phyloP scores from a whole-genome alignment of 495 filamentous ascomycete species.

The Hypoxylon rickii region DNA sequence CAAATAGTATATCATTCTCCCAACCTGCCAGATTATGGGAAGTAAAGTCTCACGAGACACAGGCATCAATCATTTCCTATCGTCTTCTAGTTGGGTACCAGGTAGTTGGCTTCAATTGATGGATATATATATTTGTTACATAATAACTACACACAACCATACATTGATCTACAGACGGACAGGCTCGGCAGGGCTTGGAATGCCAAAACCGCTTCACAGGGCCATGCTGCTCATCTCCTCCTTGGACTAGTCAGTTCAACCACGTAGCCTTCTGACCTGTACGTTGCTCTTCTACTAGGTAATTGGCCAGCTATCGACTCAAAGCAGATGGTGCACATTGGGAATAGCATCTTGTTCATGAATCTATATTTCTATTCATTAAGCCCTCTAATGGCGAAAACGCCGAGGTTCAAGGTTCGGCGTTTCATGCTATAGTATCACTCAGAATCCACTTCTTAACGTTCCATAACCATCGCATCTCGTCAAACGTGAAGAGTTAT shows the following conservation, averaged over 20 bases:
- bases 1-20: too few species aligned
- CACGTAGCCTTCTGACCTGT: neutral
- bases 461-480: conserved; percentile 23
- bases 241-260: too few species aligned
- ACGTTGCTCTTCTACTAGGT: neutral
- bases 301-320: conserved; percentile 2
- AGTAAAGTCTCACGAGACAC: too few species aligned
- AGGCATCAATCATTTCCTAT: too few species aligned
- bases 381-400: conserved; percentile 16
- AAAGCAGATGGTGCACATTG: neutral
- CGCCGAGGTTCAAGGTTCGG: too few species aligned
- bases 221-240: neutral
- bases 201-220: neutral
- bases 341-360: conserved; percentile 1
- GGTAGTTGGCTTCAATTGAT: neutral
- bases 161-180: neutral
- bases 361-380: conserved; percentile 32
- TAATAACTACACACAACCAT: too few species aligned
- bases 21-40: too few species aligned
- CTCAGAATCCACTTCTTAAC: conserved; percentile 17
- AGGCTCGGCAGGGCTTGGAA: neutral
- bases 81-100: neutral
- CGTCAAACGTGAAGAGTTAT: conserved; percentile 29
- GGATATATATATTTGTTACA: neutral
- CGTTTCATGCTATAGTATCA: conserved; percentile 11